phyloP scores from a whole-genome alignment of 805 yeast genomes.

The Spathaspora gorwiae region DNA sequence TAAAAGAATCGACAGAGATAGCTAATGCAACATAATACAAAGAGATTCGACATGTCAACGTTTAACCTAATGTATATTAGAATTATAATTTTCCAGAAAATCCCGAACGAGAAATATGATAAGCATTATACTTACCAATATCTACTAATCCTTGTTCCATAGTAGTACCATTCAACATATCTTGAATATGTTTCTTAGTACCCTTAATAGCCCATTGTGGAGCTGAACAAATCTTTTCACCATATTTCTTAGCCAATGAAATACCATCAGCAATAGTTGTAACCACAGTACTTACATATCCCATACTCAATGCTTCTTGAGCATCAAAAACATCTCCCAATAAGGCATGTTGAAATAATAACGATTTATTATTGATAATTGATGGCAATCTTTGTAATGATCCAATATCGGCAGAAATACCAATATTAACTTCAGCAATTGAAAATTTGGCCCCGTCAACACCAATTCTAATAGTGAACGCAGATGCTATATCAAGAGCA shows the following conservation, averaged over 20 bases:
- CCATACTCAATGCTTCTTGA: conserved; percentile 52
- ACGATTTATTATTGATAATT: conserved; percentile 50
- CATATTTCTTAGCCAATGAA: conserved; percentile 46
- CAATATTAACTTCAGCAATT: conserved; percentile 67
- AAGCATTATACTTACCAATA: conserved; percentile 52
- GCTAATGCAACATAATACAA: too few relatives aligned
- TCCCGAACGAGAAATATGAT: conserved; percentile 15
- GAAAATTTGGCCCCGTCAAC: conserved; percentile 49
- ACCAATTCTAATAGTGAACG: conserved; percentile 55
- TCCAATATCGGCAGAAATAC: conserved; percentile 78
- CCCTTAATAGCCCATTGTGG: conserved; percentile 62
- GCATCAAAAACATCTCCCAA: conserved; percentile 57
- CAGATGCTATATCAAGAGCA: conserved; percentile 62
- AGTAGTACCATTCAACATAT: conserved; percentile 29
- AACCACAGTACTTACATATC: conserved; percentile 47
- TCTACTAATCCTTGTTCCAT: conserved; percentile 46
- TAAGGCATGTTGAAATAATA: conserved; percentile 55
- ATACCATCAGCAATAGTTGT: conserved; percentile 48
- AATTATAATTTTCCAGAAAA: not conserved
- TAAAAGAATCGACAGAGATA: too few relatives aligned
- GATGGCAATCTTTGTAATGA: conserved; percentile 63
- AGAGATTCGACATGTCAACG: too few relatives aligned
- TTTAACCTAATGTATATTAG: too few relatives aligned
- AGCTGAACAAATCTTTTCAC: conserved; percentile 41
- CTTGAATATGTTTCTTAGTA: conserved; percentile 52